Evolutionary conservation across 257 asterid species (phyloP).

Genomic region (Gardenia jasminoides): DNA sequence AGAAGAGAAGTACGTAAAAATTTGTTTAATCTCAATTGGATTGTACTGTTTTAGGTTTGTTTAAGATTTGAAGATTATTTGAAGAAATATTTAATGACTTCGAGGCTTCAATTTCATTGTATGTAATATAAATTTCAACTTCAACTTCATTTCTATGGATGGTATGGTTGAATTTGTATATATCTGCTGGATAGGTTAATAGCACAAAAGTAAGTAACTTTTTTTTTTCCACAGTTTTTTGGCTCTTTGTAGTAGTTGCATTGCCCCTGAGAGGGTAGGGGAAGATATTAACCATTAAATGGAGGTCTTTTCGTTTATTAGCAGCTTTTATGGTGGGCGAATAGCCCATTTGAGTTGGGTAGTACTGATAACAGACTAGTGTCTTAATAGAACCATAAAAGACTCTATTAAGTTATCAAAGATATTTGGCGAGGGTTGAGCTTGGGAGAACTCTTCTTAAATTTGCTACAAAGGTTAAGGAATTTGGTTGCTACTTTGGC

Average conservation of each 20-base stretch:
- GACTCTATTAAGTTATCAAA: too few relatives aligned
- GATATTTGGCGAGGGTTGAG: not conserved
- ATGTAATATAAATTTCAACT: not conserved
- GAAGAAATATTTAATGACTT: not conserved
- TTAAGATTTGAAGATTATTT: not conserved
- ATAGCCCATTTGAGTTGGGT: not conserved
- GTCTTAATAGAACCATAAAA: too few relatives aligned
- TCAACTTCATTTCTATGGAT: not conserved
- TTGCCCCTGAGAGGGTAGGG: not conserved
- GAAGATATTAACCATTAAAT: not conserved
- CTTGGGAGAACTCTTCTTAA: not conserved
- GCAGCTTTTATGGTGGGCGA: not conserved
- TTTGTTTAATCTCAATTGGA: not conserved
- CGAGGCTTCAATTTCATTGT: not conserved
- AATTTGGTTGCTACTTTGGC: not conserved
- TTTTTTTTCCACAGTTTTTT: too few relatives aligned
- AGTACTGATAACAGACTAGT: too few relatives aligned
- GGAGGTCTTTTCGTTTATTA: not conserved
- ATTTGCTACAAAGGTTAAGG: not conserved
- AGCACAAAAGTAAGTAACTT: too few relatives aligned
- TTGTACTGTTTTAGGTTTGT: not conserved
- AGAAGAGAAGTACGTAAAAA: too few relatives aligned
- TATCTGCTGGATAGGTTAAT: not conserved
- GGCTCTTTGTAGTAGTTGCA: not conserved
- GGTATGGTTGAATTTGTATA: not conserved